Evolutionary conservation across 345 rosid species (phyloP).

Genomic region (Barbarea vulgaris): DNA sequence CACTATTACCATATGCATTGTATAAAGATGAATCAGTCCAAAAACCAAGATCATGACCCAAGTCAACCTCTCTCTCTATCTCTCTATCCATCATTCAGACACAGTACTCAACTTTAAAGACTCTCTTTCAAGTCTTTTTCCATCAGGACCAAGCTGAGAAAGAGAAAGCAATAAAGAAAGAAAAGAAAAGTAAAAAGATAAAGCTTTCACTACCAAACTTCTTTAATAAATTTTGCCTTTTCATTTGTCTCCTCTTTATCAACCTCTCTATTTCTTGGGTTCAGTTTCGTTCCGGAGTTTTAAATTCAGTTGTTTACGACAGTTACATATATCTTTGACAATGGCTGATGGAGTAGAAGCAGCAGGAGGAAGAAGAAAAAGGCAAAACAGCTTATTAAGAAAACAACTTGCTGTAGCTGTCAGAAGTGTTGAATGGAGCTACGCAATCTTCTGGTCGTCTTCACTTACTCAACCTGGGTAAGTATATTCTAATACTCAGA

Average conservation of each 20-base stretch:
- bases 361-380: slow-evolving; percentile 43
- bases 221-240: slow-evolving; percentile 24
- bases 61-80: slow-evolving; percentile 37
- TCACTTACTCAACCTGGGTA: slow-evolving; percentile 77
- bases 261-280: slow-evolving; percentile 1
- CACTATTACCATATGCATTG: slow-evolving; percentile 23
- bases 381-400: slow-evolving; percentile 45
- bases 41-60: slow-evolving; percentile 41
- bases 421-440: slow-evolving; percentile 89
- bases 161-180: slow-evolving; percentile 39
- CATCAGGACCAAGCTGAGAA: slow-evolving; percentile 31
- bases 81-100: slow-evolving; percentile 26
- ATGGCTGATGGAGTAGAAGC: slow-evolving; percentile 53
- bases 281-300: slow-evolving; percentile 12
- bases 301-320: background rate
- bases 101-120: slow-evolving; percentile 39
- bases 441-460: slow-evolving; percentile 88
- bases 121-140: slow-evolving; percentile 33
- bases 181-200: slow-evolving; percentile 7
- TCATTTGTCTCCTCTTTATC: slow-evolving; percentile 28
- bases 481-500: slow-evolving; percentile 4
- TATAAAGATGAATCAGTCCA: slow-evolving; percentile 37
- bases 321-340: slow-evolving; percentile 19
- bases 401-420: slow-evolving; percentile 83
- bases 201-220: slow-evolving; percentile 30